phyloP scores from a whole-genome alignment of 441 rosid genomes.

The Melastoma candidum region DNA sequence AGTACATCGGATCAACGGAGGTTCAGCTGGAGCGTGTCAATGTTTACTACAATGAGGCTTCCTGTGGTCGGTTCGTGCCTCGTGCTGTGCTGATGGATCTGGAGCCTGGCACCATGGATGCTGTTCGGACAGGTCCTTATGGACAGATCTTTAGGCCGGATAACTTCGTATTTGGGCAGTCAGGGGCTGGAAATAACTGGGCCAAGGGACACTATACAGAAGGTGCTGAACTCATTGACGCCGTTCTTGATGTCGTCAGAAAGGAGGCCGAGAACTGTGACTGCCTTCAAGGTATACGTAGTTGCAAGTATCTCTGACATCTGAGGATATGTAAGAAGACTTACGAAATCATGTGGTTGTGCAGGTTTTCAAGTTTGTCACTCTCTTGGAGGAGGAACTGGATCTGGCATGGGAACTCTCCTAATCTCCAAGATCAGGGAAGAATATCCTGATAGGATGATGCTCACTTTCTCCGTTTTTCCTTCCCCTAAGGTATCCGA shows the following conservation, averaged over 20 bases:
- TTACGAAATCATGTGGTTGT: not conserved
- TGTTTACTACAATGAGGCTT: constrained; percentile 13
- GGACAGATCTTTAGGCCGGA: constrained; percentile 17
- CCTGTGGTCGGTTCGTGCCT: constrained; percentile 16
- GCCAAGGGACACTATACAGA: constrained; percentile 18
- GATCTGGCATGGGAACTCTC: constrained; percentile 16
- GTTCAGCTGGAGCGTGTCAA: constrained; percentile 15
- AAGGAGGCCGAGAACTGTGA: constrained; percentile 17
- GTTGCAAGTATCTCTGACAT: not conserved
- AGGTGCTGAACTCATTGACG: constrained; percentile 15
- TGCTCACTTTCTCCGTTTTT: constrained; percentile 14
- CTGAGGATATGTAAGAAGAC: too few species aligned
- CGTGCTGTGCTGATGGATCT: constrained; percentile 18
- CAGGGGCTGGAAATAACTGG: constrained; percentile 16
- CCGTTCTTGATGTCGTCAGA: constrained; percentile 16
- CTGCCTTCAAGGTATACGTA: constrained; percentile 14
- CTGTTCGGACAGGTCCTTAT: constrained; percentile 12
- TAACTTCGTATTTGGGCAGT: constrained; percentile 15
- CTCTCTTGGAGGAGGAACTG: constrained; percentile 16
- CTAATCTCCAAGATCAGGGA: constrained; percentile 16
- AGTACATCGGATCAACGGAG: constrained; percentile 4
- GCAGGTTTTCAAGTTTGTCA: constrained; percentile 16
- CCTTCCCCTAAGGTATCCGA: constrained; percentile 17
- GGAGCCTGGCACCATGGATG: constrained; percentile 16
- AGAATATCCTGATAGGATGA: constrained; percentile 18